These are phyloP conservation scores for Lodderomyces beijingensis DNA, from an alignment of 1,139 yeast genomes.

Conservation along the genomic window DNA sequence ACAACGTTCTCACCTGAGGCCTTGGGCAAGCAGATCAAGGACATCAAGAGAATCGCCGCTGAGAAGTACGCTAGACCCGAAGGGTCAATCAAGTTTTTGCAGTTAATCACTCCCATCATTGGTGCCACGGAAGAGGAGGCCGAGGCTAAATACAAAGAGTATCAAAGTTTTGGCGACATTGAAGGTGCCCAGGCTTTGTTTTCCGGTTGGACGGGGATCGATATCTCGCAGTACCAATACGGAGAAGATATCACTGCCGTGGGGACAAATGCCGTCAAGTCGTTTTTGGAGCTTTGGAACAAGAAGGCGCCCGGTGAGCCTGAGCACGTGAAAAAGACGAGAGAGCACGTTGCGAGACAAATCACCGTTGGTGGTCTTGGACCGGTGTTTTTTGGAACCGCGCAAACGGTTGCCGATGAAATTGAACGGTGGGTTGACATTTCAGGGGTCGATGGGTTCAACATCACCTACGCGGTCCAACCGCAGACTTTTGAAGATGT, in stretches of 20 bases:
- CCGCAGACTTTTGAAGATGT: slow-evolving; percentile 27
- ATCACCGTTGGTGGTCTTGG: slow-evolving; percentile 30
- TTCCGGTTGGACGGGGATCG: slow-evolving; percentile 37
- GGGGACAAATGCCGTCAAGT: slow-evolving; percentile 26
- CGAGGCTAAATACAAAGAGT: slow-evolving; percentile 24
- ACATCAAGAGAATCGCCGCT: slow-evolving; percentile 25
- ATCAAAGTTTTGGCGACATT: slow-evolving; percentile 28
- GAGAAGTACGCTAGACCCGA: slow-evolving; percentile 31
- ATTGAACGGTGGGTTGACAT: slow-evolving; percentile 28
- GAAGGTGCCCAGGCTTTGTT: slow-evolving; percentile 39
- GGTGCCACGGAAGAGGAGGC: slow-evolving; percentile 37
- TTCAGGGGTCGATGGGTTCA: slow-evolving; percentile 28
- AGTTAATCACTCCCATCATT: slow-evolving; percentile 28
- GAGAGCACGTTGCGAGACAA: slow-evolving; percentile 23
- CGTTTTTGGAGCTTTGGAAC: slow-evolving; percentile 29
- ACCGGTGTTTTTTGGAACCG: slow-evolving; percentile 23
- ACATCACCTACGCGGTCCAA: slow-evolving; percentile 24
- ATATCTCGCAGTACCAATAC: slow-evolving; percentile 24
- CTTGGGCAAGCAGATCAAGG: slow-evolving; percentile 24
- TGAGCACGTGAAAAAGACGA: slow-evolving; percentile 21
- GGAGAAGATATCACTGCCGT: slow-evolving; percentile 27
- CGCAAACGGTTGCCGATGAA: slow-evolving; percentile 23
- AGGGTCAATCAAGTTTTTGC: slow-evolving; percentile 32
- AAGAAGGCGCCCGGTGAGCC: slow-evolving; percentile 25
- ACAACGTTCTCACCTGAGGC: slow-evolving; percentile 27